Evolutionary conservation across 2,329 filamentous ascomycete species (phyloP).

Genomic region (Zymoseptoria passerinii): DNA sequence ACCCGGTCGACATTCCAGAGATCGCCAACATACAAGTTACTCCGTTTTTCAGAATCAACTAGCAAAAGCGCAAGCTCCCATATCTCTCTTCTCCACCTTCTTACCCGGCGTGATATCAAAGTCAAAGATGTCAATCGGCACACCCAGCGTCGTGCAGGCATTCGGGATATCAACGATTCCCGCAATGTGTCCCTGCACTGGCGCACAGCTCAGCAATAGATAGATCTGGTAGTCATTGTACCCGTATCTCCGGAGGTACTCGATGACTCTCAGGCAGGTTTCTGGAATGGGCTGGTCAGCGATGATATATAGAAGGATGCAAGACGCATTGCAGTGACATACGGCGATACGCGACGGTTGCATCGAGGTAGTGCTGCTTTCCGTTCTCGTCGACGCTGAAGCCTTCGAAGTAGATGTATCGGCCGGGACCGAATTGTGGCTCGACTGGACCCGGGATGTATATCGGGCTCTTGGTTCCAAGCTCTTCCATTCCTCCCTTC

Average conservation of each 20-base stretch:
- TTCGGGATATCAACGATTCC: slow-evolving; percentile 70
- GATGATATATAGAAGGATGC: neutral
- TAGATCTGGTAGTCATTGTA: slow-evolving; percentile 74
- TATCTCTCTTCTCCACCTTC: slow-evolving; percentile 53
- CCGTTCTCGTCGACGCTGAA: slow-evolving; percentile 84
- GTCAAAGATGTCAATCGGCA: slow-evolving; percentile 91
- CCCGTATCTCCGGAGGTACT: slow-evolving; percentile 65
- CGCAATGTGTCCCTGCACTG: slow-evolving; percentile 78
- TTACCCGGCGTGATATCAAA: slow-evolving; percentile 74
- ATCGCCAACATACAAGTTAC: neutral
- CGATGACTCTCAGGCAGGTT: slow-evolving; percentile 52
- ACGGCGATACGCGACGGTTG: slow-evolving; percentile 78
- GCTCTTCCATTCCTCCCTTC: slow-evolving; percentile 65
- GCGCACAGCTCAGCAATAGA: slow-evolving; percentile 73
- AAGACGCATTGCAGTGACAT: slow-evolving; percentile 26
- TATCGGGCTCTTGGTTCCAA: slow-evolving; percentile 74
- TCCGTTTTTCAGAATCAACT: slow-evolving; percentile 23
- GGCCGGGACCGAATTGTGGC: slow-evolving; percentile 74
- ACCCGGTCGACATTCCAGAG: neutral
- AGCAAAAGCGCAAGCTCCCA: slow-evolving; percentile 63
- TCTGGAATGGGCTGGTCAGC: neutral
- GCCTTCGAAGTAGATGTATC: slow-evolving; percentile 79
- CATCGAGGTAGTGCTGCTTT: slow-evolving; percentile 83
- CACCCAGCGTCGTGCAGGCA: slow-evolving; percentile 76
- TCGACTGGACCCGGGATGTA: slow-evolving; percentile 83